Evolutionary conservation across 495 filamentous ascomycete genomes (phyloP), one percentile per base, ranked within the genome.

Genomic region (Copromyces sp.): DNA sequence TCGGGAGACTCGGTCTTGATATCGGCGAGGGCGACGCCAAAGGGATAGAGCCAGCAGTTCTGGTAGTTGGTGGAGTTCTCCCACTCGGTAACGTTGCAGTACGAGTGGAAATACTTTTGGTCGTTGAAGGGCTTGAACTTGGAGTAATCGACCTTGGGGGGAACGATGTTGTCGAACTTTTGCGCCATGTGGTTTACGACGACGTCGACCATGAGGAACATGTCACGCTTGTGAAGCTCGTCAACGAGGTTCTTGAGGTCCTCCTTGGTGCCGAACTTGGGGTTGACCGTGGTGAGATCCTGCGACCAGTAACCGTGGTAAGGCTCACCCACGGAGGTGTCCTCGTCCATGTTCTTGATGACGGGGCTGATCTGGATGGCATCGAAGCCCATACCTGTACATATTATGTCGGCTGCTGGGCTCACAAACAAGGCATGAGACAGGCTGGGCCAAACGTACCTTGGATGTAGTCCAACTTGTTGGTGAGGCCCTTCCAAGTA

Each of bases 281-380:
- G 78, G 77, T 94, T 92, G 75, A 93, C 77, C 37, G 80, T 72
- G 74, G 91, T 89, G 72, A 91, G 83, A 74, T 93, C 84, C 68
- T 89, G 83, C 37, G 90, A 87, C 91, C 90, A 93, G 80, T 92
- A 94, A 7, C 92, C 92, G 76, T 93, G 91, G 77, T 91, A 94
- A 3, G 89, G 84, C n/a, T 79, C 75, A 35, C 78, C 89, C 65
- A 88, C 85, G 0, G 79, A 69, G 5, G 86, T 88, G 14, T 85
- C 77, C 2, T 82, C 81, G 4, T 85, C 77, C 14, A 92, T 76
- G 74, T 93, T 88, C 59, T 84, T 81, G 29, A 90, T 90, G 32
- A 95, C 85, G 3, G 92, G 93, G 5, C 90, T 91, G 74, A 94
- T 95, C 91, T 92, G 94, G 72, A 94, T 85, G 29, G 92, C 91